These are phyloP conservation scores for Isabelozyma pseudorhagii DNA, from an alignment of 805 yeast genomes.

Conservation along the genomic window DNA sequence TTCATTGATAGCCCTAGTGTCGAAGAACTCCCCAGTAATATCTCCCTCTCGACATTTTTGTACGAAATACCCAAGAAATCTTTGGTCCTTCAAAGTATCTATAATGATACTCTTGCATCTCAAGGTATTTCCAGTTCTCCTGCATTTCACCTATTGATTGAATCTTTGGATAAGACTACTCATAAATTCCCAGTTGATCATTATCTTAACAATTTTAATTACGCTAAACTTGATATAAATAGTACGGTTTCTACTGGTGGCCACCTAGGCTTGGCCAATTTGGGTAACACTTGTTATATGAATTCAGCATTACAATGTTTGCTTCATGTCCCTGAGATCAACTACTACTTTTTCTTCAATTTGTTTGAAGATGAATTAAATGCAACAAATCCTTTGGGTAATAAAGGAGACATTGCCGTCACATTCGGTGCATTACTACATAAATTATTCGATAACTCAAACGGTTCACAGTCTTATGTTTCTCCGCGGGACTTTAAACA, in stretches of 20 bases:
- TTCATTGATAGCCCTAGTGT: slow-evolving; percentile 24
- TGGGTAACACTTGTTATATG: slow-evolving; percentile 95
- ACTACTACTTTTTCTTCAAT: slow-evolving; percentile 66
- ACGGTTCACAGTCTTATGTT: slow-evolving; percentile 11
- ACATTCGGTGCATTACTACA: slow-evolving; percentile 71
- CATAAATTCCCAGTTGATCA: slow-evolving; percentile 21
- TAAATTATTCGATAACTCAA: slow-evolving; percentile 43
- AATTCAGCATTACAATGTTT: slow-evolving; percentile 91
- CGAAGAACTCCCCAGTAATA: slow-evolving; percentile 17
- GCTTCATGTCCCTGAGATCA: slow-evolving; percentile 79
- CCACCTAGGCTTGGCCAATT: slow-evolving; percentile 58
- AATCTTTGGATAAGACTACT: slow-evolving; percentile 15
- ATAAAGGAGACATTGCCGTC: slow-evolving; percentile 74
- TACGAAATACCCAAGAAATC: slow-evolving; percentile 25
- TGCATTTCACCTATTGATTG: slow-evolving; percentile 27
- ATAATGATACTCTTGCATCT: slow-evolving; percentile 19
- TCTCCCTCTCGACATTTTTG: slow-evolving; percentile 24
- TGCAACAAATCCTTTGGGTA: slow-evolving; percentile 77
- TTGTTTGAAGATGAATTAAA: slow-evolving; percentile 67
- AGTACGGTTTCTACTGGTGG: slow-evolving; percentile 30
- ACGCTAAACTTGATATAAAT: slow-evolving; percentile 9
- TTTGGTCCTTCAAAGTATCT: slow-evolving; percentile 22
- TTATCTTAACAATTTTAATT: slow-evolving; percentile 9
- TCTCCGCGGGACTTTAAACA: slow-evolving; percentile 78
- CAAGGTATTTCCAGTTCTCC: slow-evolving; percentile 24